Evolutionary conservation across 1,139 yeast genomes (phyloP), one percentile per base, ranked within the genome.

Genomic region (Arxiozyma slooffiae): DNA sequence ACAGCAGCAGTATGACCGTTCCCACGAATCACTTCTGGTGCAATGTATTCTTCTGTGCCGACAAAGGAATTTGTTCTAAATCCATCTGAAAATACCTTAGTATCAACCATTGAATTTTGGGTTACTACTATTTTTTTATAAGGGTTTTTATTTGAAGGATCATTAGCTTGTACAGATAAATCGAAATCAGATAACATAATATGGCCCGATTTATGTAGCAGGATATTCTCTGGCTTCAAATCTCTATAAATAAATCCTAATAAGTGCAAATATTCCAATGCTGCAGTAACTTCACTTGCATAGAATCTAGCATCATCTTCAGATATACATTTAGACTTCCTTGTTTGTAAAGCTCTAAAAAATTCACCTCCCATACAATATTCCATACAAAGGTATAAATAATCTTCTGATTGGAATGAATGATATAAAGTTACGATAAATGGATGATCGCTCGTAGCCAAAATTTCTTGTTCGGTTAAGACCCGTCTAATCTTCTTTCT

Each of bases 331-430:
- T 89, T 88, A 49, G 90, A 80, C 55, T 82, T 85, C 54, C 97
- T 76, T 0, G 97, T 89, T 69, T 94, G 98, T 49, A 94, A 71
- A 0, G 98, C 98, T 53, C 98, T 74, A 73, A 94, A 94, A 65
- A 94, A 94, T 69, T 94, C 99, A 46, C 99, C 98, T 21, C 99
- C 99, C 94, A 92, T 89, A 66, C 98, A 94, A 63, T 92, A 94
- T 67, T 94, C 99, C 96, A 94, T 90, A 66, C 98, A 94, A 48
- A 94, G 77, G 63, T 90, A 94, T n/a, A 94, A 71, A 64, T 85
- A 82, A 57, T 90, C 97, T 51, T 87, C 94, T 14, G 95, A 85
- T 68, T 94, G 98, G 72, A 94, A 94, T 0, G 97, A 89, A 68
- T 94, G 98, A 64, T 94, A 90, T 44, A 94, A 74, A 0, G 98